Evolutionary conservation across 192 early-diverging fungal species (phyloP).

Genomic region (Cetraspora pellucida): DNA sequence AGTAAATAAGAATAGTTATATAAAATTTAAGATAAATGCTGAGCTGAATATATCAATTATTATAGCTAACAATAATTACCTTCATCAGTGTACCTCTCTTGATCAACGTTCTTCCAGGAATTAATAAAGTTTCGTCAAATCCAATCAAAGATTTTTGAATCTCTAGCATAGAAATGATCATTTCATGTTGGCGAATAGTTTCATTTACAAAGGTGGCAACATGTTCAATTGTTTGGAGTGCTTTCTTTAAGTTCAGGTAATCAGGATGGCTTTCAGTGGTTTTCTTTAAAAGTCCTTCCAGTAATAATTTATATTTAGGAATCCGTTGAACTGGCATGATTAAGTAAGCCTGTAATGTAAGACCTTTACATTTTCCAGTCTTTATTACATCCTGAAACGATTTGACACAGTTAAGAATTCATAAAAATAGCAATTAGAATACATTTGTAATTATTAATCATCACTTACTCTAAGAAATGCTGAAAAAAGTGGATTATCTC

Average conservation of each 20-base stretch:
- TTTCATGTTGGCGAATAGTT: conserved; percentile 78
- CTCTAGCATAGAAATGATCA: conserved; percentile 67
- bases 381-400: conserved; percentile 45
- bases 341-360: conserved; percentile 76
- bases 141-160: conserved; percentile 69
- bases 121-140: conserved; percentile 67
- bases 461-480: conserved; percentile 42
- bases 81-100: conserved; percentile 68
- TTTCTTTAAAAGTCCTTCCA: conserved; percentile 72
- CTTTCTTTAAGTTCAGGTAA: conserved; percentile 62
- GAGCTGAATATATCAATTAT: background rate
- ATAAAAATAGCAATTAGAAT: too few relatives aligned
- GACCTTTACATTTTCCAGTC: conserved; percentile 51
- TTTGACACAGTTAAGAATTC: too few relatives aligned
- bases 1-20: background rate
- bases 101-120: conserved; percentile 70
- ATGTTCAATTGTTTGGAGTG: conserved; percentile 65
- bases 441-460: background rate
- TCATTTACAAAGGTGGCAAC: conserved; percentile 82
- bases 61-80: conserved; percentile 12
- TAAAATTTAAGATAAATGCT: background rate
- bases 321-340: conserved; percentile 88
- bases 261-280: conserved; percentile 76
- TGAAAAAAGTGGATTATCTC: conserved; percentile 40
- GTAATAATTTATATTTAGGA: conserved; percentile 83